These are phyloP conservation scores for Copromyces sp. DNA, from an alignment of 495 filamentous ascomycete genomes.

Conservation along the genomic window DNA sequence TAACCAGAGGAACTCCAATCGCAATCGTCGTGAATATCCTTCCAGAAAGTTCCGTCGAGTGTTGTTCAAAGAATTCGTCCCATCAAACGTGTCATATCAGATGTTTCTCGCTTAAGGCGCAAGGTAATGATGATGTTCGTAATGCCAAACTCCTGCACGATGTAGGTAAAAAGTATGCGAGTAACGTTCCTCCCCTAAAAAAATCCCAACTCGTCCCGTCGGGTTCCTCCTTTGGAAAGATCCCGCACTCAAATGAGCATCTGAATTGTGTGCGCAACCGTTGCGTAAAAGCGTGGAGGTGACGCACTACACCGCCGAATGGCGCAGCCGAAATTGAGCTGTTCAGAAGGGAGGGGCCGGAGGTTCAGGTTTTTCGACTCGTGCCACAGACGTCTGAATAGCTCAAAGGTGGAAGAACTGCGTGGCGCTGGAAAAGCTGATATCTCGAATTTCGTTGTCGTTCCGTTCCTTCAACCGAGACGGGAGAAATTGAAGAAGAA, in stretches of 20 bases:
- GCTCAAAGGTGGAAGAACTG: neutral
- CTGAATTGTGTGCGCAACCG: neutral
- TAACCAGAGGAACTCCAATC: neutral
- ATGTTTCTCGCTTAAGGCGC: neutral
- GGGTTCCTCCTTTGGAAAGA: neutral
- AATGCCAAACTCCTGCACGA: neutral
- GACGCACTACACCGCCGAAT: neutral
- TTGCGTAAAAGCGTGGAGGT: neutral
- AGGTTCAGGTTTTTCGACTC: neutral
- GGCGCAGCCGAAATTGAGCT: neutral
- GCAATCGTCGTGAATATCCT: neutral
- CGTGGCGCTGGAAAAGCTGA: neutral
- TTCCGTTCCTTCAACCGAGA: neutral
- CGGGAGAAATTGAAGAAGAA: neutral
- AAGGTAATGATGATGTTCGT: neutral
- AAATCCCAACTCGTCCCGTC: neutral
- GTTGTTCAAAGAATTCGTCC: neutral
- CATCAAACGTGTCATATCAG: neutral
- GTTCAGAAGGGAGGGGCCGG: neutral
- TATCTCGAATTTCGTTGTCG: neutral
- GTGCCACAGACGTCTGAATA: neutral
- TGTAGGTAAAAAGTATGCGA: neutral
- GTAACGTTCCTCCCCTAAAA: neutral
- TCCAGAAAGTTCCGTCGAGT: neutral
- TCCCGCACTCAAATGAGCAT: neutral